Evolutionary conservation across 2,329 filamentous ascomycete genomes (phyloP).

Genomic region (Westerdykella sp.): DNA sequence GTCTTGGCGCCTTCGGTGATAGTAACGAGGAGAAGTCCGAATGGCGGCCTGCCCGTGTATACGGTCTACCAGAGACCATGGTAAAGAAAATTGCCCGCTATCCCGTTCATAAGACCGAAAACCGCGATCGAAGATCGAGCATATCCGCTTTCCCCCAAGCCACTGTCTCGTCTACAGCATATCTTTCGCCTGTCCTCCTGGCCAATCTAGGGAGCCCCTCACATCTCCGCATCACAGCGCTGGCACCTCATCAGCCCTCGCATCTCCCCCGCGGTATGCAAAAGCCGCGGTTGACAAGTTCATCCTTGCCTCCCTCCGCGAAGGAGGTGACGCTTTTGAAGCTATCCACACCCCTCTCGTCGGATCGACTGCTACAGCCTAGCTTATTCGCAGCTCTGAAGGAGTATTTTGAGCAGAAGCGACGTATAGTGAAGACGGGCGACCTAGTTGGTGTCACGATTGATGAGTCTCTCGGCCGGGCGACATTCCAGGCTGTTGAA

Average conservation of each 20-base stretch:
- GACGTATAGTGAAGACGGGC: conserved; percentile 75
- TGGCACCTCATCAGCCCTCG: conserved; percentile 48
- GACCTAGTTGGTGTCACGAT: conserved; percentile 86
- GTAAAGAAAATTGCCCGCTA: conserved; percentile 50
- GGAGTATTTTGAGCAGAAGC: conserved; percentile 76
- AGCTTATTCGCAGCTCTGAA: conserved; percentile 83
- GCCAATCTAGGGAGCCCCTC: conserved; percentile 75
- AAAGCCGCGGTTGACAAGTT: conserved; percentile 40
- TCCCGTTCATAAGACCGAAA: conserved; percentile 42
- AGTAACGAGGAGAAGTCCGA: conserved; percentile 53
- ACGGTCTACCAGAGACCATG: conserved; percentile 72
- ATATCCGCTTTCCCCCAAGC: conserved; percentile 36
- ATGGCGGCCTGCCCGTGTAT: conserved; percentile 84
- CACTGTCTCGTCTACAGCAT: conserved; percentile 43
- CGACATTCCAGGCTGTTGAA: conserved; percentile 70
- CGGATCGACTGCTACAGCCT: conserved; percentile 76
- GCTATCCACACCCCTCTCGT: conserved; percentile 80
- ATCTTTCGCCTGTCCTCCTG: conserved; percentile 78
- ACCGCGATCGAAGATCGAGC: conserved; percentile 46
- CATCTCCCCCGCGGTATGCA: conserved; percentile 30
- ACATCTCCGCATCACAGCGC: conserved; percentile 70
- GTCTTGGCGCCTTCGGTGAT: conserved; percentile 61
- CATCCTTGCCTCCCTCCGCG: conserved; percentile 53
- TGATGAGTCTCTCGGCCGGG: conserved; percentile 75
- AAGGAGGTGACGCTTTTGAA: conserved; percentile 83